Evolutionary conservation across 2,329 filamentous ascomycete genomes (phyloP).

Genomic region (Calonectria fujianensis): DNA sequence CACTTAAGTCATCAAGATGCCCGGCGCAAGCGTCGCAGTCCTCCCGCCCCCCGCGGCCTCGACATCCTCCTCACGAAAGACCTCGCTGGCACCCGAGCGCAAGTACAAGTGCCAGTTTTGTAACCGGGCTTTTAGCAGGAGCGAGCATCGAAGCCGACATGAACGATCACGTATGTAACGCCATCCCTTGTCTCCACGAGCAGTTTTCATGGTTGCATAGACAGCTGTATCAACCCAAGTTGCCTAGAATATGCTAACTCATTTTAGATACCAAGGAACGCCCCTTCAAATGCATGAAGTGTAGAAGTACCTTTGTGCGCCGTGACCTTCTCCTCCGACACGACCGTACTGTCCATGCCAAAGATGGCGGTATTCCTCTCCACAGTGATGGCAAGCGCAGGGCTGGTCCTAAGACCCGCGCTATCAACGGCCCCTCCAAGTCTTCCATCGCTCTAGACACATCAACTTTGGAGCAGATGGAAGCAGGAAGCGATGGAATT

Average conservation of each 20-base stretch:
- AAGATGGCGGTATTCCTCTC: constrained; percentile 94
- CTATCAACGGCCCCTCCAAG: constrained; percentile 81
- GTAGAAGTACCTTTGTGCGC: constrained; percentile 97
- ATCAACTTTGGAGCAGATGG: constrained; percentile 92
- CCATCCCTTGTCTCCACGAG: constrained; percentile 37
- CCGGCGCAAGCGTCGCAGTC: constrained; percentile 81
- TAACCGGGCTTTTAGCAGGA: constrained; percentile 96
- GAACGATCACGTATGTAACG: constrained; percentile 94
- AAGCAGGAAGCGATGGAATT: constrained; percentile 90
- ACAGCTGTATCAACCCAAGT: constrained; percentile 39
- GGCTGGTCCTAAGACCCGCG: constrained; percentile 80
- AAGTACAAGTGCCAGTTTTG: constrained; percentile 99
- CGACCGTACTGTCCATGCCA: constrained; percentile 98
- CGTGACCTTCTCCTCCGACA: constrained; percentile 97
- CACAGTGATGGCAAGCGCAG: constrained; percentile 96
- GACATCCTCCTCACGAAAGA: constrained; percentile 84
- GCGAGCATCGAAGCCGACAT: constrained; percentile 96
- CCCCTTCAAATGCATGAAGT: constrained; percentile 99
- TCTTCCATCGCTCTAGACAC: constrained; percentile 87
- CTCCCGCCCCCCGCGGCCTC: constrained; percentile 79
- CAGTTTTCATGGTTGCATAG: constrained; percentile 35
- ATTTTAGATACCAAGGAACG: constrained; percentile 94
- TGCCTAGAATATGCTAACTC: constrained; percentile 52
- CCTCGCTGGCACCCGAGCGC: constrained; percentile 88
- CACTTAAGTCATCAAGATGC: constrained; percentile 73